Base-by-base conservation (phyloP, 352 stramenopile genomes). In the Pythium scleroteichum region DNA sequence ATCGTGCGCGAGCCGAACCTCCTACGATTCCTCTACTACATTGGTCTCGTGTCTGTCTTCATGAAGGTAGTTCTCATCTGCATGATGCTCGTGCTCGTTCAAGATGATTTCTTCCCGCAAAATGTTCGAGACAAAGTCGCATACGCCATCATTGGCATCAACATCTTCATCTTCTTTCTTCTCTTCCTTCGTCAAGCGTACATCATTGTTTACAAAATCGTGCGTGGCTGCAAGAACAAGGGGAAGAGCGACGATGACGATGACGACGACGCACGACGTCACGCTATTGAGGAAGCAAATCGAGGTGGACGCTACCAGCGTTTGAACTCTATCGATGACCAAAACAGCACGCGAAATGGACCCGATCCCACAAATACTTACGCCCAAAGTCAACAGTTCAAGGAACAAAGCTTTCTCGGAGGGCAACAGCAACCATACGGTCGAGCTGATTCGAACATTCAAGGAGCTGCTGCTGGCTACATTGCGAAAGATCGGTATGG, bases 141-240 rank as follows among this genome's bases (percentile, higher is more conserved):
- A 16, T 95, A 95, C 56, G 86, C 71, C 19, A 94, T 95, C 69
- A 91, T 95, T 44, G 83, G 79, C 35, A 70, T 91, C 53, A 92
- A 92, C 60, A 80, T 91, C 39, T 88, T 90, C 50, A 84, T 93
- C 60, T 95, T 93, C 68, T 80, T 84, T 24, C 59, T 95, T 42
- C 69, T 95, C 3, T 88, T 95, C 56, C 45, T 91, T 22, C 82
- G 85, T 1, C 85, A 95, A 66, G 71, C 75, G 16, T 95, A 92
- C 73, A 73, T 84, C 24, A 90, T 90, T 59, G 68, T 87, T 27
- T 78, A 82, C 62, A 93, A 93, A 57, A 60, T 92, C 19, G 51
- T 82, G 16, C 67, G 68, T 10, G 65, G 58, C 2, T 80, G 68
- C 64, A 67, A 67, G 42, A 68, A 62, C 55, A 75, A 75, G 46